Evolutionary conservation across 306 rosid species (phyloP).

Genomic region (Lathyrus sativus): DNA sequence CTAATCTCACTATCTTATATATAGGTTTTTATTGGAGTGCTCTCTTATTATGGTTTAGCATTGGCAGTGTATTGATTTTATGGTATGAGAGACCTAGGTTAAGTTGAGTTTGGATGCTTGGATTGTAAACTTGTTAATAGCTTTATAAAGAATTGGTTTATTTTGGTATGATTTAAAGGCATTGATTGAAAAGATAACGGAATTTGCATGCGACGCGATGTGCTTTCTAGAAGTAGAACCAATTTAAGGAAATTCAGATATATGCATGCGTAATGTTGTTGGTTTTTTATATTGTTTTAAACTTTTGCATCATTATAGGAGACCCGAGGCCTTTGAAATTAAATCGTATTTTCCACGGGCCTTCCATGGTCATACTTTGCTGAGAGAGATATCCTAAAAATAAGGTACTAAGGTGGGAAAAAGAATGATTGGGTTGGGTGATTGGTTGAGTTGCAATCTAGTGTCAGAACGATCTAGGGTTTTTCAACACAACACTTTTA

Average conservation of each 20-base stretch:
- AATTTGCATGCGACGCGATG: background rate
- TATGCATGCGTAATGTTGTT: background rate
- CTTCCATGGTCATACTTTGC: background rate
- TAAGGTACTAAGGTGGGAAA: background rate
- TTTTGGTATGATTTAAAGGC: background rate
- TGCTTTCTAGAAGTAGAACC: background rate
- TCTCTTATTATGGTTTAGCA: background rate
- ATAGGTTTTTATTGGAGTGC: background rate
- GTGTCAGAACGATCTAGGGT: background rate
- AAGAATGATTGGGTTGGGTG: background rate
- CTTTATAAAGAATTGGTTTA: background rate
- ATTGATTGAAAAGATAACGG: slow-evolving; percentile 6
- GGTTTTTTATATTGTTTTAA: too few species aligned
- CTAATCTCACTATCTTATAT: slow-evolving; percentile 9
- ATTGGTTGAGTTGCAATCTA: slow-evolving; percentile 7
- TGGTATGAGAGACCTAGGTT: background rate
- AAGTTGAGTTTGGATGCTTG: slow-evolving; percentile 2
- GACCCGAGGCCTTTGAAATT: background rate
- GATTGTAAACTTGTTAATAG: slow-evolving; percentile 14
- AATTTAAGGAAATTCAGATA: slow-evolving; percentile 1
- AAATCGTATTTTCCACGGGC: background rate
- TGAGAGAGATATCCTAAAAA: slow-evolving; percentile 2
- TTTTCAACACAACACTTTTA: background rate
- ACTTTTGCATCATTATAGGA: background rate
- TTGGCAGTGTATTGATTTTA: slow-evolving; percentile 1